Conservation (phyloP, 768 basidiomycete species). For the Boletus bicolor region DNA sequence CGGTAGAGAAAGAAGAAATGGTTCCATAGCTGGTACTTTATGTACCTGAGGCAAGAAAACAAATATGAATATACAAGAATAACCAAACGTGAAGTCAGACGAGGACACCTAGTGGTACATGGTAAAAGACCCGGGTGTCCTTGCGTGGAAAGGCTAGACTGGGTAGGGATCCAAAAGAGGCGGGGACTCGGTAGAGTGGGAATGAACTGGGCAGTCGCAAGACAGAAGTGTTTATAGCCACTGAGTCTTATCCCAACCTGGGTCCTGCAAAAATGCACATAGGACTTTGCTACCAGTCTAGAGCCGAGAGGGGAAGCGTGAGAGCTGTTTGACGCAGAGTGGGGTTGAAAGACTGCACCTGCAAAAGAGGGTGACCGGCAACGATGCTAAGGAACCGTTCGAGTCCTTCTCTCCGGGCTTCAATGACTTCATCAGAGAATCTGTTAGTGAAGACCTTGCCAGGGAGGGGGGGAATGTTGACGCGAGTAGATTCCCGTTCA, state of each 20-base stretch:
- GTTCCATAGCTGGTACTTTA: constrained; percentile 14
- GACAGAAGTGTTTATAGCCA: constrained; percentile 52
- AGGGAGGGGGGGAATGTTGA: constrained; percentile 95
- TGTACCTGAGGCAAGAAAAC: constrained; percentile 11
- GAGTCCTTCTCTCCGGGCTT: constrained; percentile 84
- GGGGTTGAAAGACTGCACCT: constrained; percentile 51
- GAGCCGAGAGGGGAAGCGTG: neutral
- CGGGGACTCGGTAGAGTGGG: neutral
- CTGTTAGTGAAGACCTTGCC: constrained; percentile 99
- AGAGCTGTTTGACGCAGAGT: neutral
- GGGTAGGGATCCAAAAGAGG: neutral
- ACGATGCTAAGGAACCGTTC: constrained; percentile 95
- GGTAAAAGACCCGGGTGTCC: constrained; percentile 9
- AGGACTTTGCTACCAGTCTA: constrained; percentile 97
- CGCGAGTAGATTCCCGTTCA: constrained; percentile 93
- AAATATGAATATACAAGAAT: constrained; percentile 25
- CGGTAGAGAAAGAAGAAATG: neutral
- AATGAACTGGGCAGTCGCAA: neutral
- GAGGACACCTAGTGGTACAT: constrained; percentile 22
- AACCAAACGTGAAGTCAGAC: constrained; percentile 7
- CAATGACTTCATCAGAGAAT: constrained; percentile 97
- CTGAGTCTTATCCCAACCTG: constrained; percentile 81
- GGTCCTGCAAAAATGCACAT: constrained; percentile 92
- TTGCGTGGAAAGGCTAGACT: constrained; percentile 2
- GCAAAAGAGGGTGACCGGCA: constrained; percentile 93